Conservation (phyloP, 345 rosid species). For the Limnanthes douglasii region DNA sequence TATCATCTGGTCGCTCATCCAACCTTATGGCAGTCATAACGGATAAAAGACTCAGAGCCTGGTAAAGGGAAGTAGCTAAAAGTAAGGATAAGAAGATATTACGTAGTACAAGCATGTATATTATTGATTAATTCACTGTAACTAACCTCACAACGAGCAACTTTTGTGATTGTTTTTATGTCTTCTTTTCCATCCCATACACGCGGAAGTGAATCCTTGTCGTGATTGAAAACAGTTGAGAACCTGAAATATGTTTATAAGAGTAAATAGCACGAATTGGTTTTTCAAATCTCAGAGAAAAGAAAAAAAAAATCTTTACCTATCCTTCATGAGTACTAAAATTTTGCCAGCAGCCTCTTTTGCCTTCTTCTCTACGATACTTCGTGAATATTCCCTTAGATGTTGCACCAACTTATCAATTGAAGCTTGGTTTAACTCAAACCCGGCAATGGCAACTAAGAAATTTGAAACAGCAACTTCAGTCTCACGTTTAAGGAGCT, state of each 20-base stretch:
- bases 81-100: constrained; percentile 11
- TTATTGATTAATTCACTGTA: constrained; percentile 6
- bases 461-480: constrained; percentile 33
- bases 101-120: neutral
- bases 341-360: constrained; percentile 65
- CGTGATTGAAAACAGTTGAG: constrained; percentile 48
- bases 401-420: constrained; percentile 30
- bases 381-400: constrained; percentile 32
- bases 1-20: constrained; percentile 51
- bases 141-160: constrained; percentile 55
- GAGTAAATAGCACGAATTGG: constrained; percentile 6
- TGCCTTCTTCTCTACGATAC: constrained; percentile 50
- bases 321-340: constrained; percentile 61
- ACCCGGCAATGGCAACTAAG: constrained; percentile 26
- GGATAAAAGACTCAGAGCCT: constrained; percentile 47
- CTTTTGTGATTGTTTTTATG: constrained; percentile 42
- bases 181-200: constrained; percentile 73
- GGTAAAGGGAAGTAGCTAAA: constrained; percentile 10
- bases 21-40: constrained; percentile 55
- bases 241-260: constrained; percentile 30
- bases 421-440: constrained; percentile 34
- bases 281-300: neutral
- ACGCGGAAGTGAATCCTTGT: constrained; percentile 55
- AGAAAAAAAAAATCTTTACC: constrained; percentile 15
- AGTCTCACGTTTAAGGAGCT: constrained; percentile 49